Conservation (phyloP, 2,329 filamentous ascomycete genomes). For the Trematosphaeria pertusa region DNA sequence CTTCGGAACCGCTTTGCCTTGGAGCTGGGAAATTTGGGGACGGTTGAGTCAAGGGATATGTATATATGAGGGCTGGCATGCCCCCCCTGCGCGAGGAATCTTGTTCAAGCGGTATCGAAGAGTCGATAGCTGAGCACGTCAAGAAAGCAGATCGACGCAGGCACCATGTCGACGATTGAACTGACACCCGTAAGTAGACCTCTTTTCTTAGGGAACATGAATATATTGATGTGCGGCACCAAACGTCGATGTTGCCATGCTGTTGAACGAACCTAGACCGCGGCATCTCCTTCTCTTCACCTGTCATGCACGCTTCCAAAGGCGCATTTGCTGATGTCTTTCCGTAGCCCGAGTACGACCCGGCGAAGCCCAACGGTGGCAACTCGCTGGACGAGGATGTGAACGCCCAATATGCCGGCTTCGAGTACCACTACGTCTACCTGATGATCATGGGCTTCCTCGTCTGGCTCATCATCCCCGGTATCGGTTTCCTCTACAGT, state of each 20-base stretch:
- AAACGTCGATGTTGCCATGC: too few species aligned
- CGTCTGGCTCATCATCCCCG: constrained; percentile 72
- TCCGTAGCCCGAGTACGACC: constrained; percentile 49
- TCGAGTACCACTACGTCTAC: constrained; percentile 68
- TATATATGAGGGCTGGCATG: constrained; percentile 27
- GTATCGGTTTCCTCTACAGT: constrained; percentile 70
- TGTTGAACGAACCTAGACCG: too few species aligned
- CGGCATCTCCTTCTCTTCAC: too few species aligned
- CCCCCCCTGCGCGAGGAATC: constrained; percentile 18
- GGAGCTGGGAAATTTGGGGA: constrained; percentile 19
- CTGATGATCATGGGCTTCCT: constrained; percentile 65
- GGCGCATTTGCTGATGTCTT: constrained; percentile 14
- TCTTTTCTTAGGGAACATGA: neutral
- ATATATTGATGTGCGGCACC: neutral
- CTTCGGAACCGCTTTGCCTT: constrained; percentile 11
- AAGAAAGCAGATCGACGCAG: neutral
- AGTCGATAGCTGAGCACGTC: neutral
- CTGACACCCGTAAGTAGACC: constrained; percentile 6
- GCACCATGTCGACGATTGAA: constrained; percentile 5
- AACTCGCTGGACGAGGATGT: constrained; percentile 61
- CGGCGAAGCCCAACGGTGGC: constrained; percentile 59
- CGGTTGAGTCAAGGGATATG: constrained; percentile 7
- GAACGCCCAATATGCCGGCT: constrained; percentile 64
- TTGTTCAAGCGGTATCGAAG: constrained; percentile 8
- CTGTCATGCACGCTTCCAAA: too few species aligned